Evolutionary conservation across 208 protist genomes (phyloP), one percentile per base, ranked within the genome.

Genomic region (Trypanosoma vivax): DNA sequence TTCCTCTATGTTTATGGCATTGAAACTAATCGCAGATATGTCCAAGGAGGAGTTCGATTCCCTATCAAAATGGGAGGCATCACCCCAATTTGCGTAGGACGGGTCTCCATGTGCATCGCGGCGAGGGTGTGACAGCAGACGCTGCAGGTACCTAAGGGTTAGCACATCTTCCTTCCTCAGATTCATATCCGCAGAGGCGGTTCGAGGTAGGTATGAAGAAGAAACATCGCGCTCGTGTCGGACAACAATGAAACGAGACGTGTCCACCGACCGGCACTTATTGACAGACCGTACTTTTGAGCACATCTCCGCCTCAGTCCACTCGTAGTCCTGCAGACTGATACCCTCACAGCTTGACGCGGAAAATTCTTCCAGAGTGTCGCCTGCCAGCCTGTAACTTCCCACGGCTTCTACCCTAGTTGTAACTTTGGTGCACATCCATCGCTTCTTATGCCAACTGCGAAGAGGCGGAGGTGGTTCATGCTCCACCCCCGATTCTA

Each of bases 311-410:
- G 37, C 30, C 31, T 50, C 42, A 29, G 21, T 50, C 57, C 57
- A 63, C 43, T 47, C 23, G 28, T 63, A 63, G 31, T 53, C 49
- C 19, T 27, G 21, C 18, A 63, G 57, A 4, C 31, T 31, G 14
- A 63, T 31, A 31, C 23, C 21, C 21, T 63, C 57, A 33, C 28
- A 3, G 21, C 29, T 30, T 19, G 40, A 3, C 33, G 35, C 24
- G 1, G 19, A 14, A 34, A 45, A 63, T 18, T 7, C 47, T 16
- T 6, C 57, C 10, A 53, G 45, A 11, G 19, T 3, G 3, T 46
- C 46, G 7, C 27, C 23, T 19, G 48, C 27, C 7, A 48, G 28
- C 31, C 3, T 37, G 35, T 56, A 54, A 10, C 6, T 21, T 2
- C 33, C 57, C 27, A 63, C 11, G 11, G 30, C 40, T 18, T 34